These are phyloP conservation scores for Boletus pseudo-olivaceus DNA, from an alignment of 768 basidiomycete genomes.

Conservation along the genomic window DNA sequence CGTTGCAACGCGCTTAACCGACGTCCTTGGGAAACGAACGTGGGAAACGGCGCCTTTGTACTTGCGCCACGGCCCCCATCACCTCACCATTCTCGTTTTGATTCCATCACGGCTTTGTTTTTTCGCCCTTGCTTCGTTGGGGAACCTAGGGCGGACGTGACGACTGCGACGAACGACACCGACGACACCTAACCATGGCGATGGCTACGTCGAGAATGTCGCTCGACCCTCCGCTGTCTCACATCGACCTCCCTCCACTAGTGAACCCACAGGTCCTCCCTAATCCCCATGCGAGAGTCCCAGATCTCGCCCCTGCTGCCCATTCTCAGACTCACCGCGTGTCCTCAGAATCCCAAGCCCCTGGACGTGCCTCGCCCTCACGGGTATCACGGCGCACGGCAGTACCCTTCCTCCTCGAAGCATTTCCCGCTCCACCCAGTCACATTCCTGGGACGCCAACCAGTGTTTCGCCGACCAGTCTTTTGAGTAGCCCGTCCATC, in stretches of 20 bases:
- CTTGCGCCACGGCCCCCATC: constrained; percentile 5
- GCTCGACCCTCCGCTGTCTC: constrained; percentile 8
- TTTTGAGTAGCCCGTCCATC: constrained; percentile 13
- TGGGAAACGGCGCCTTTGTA: constrained; percentile 22
- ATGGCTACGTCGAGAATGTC: constrained; percentile 17
- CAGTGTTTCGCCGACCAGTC: background rate
- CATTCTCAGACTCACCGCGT: constrained; percentile 16
- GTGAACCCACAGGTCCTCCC: too few species aligned
- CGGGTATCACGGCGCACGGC: constrained; percentile 30
- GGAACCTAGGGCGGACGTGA: constrained; percentile 7
- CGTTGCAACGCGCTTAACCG: too few species aligned
- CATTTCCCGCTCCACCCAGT: constrained; percentile 36
- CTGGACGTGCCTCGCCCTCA: constrained; percentile 25
- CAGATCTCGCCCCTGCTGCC: constrained; percentile 10
- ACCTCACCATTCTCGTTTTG: constrained; percentile 8
- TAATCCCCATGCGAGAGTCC: constrained; percentile 10
- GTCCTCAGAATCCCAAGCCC: constrained; percentile 25
- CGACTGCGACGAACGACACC: constrained; percentile 12
- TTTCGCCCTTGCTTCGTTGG: constrained; percentile 18
- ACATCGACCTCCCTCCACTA: constrained; percentile 9
- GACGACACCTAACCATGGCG: constrained; percentile 9
- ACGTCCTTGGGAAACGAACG: constrained; percentile 18
- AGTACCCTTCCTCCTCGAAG: constrained; percentile 35
- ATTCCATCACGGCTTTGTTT: constrained; percentile 18
- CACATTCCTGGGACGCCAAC: constrained; percentile 29